Percentiles rank a stretch among this genome's conserved stretches.
Conservation (phyloP, 2,329 filamentous ascomycete species). For the Trichoderma endophyticum region DNA sequence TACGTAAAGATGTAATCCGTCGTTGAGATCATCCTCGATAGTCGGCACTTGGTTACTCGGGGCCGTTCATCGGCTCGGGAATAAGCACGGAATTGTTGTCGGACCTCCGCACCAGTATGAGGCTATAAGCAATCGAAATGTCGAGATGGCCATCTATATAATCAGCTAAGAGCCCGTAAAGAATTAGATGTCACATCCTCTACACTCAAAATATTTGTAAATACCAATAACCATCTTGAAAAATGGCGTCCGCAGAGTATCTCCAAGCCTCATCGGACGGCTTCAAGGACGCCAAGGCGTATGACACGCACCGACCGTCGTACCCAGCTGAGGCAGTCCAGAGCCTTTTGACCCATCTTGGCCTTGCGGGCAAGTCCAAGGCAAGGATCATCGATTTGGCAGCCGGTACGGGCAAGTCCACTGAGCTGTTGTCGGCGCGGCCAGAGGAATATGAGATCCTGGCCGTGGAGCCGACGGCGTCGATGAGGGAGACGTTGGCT, state of each 20-base stretch:
- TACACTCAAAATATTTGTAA: neutral
- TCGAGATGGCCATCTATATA: constrained; percentile 1
- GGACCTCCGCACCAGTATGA: constrained; percentile 4
- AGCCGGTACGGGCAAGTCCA: constrained; percentile 69
- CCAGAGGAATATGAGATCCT: constrained; percentile 59
- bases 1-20: neutral
- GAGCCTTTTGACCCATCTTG: constrained; percentile 54
- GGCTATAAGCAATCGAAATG: neutral
- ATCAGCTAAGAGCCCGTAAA: neutral
- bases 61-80: neutral
- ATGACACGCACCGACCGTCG: constrained; percentile 66
- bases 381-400: constrained; percentile 61
- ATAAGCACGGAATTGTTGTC: constrained; percentile 14
- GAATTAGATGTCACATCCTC: neutral
- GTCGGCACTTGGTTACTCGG: neutral
- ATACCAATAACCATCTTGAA: neutral
- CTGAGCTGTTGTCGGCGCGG: constrained; percentile 56
- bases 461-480: constrained; percentile 61
- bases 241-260: constrained; percentile 41
- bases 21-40: neutral
- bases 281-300: constrained; percentile 61
- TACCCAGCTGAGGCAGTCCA: constrained; percentile 60
- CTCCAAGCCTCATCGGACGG: constrained; percentile 53
- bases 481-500: constrained; percentile 61
- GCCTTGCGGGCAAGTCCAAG: constrained; percentile 44